Conservation (phyloP, 345 rosid genomes). For the Eucalyptus coolabah region DNA sequence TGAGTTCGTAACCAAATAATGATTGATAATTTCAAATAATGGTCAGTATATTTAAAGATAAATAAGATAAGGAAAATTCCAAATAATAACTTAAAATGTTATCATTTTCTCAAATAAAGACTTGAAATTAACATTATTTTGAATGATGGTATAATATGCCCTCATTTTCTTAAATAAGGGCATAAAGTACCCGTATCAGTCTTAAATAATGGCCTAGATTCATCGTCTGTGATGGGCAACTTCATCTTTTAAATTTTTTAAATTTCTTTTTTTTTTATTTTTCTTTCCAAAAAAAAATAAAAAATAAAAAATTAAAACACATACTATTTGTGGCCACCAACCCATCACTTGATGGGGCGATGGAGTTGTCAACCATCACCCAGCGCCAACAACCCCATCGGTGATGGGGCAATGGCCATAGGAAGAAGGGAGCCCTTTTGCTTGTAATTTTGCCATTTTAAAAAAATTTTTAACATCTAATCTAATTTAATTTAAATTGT, state of each 20-base stretch:
- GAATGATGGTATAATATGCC: accelerated
- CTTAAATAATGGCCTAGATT: no score
- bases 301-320: no score
- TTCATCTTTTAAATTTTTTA: accelerated
- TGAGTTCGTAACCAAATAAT: background rate
- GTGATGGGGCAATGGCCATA: accelerated
- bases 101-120: no score
- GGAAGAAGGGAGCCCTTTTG: no score
- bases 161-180: no score
- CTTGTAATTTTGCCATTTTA: no score
- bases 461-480: accelerated
- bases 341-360: accelerated
- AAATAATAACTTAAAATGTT: no score
- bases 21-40: background rate
- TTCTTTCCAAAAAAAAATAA: no score
- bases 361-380: no score
- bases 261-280: no score
- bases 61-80: background rate
- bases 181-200: accelerated
- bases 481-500: no score
- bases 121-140: accelerated
- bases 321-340: accelerated
- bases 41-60: background rate
- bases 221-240: accelerated
- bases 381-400: accelerated